A percentile compares a stretch with the other conserved stretches of the same genome.
phyloP scores from a whole-genome alignment of 768 basidiomycete species.

The Lactarius akahatsu region DNA sequence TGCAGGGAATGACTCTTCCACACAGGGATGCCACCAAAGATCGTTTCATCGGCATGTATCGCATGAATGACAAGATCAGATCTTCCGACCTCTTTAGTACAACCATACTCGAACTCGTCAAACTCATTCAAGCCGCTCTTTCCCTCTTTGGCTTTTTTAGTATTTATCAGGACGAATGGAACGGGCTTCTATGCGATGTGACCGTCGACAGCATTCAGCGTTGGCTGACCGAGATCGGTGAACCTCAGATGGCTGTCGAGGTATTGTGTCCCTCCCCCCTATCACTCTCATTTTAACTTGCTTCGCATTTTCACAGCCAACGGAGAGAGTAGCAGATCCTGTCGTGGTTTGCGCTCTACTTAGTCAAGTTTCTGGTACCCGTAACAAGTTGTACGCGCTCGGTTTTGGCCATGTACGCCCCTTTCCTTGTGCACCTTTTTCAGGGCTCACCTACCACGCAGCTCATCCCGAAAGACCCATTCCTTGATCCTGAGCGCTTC shows the following conservation, averaged over 20 bases:
- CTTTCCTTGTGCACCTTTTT: background rate
- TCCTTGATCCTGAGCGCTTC: conserved; percentile 65
- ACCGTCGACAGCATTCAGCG: conserved; percentile 68
- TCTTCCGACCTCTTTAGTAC: conserved; percentile 49
- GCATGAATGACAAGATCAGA: conserved; percentile 47
- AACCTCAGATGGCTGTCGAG: conserved; percentile 60
- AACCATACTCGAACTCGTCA: conserved; percentile 74
- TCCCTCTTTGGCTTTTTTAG: conserved; percentile 68
- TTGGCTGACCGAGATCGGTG: conserved; percentile 69
- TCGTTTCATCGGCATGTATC: conserved; percentile 71
- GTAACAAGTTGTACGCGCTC: conserved; percentile 68
- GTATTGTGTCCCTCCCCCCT: conserved; percentile 34
- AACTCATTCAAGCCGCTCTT: conserved; percentile 69
- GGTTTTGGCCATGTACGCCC: conserved; percentile 44
- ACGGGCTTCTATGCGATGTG: conserved; percentile 76
- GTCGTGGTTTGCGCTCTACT: conserved; percentile 66
- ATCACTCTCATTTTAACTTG: background rate
- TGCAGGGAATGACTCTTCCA: conserved; percentile 7
- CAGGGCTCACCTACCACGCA: conserved; percentile 25
- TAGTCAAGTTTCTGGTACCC: conserved; percentile 61
- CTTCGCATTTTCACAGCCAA: conserved; percentile 46
- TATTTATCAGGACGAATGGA: conserved; percentile 37
- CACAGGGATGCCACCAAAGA: conserved; percentile 75
- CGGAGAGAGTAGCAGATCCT: conserved; percentile 74
- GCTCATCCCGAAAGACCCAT: conserved; percentile 71